Percentiles rank a stretch among this genome's conserved stretches.
Evolutionary conservation across 805 yeast genomes (phyloP).

Genomic region (Yamadazyma endophytica): DNA sequence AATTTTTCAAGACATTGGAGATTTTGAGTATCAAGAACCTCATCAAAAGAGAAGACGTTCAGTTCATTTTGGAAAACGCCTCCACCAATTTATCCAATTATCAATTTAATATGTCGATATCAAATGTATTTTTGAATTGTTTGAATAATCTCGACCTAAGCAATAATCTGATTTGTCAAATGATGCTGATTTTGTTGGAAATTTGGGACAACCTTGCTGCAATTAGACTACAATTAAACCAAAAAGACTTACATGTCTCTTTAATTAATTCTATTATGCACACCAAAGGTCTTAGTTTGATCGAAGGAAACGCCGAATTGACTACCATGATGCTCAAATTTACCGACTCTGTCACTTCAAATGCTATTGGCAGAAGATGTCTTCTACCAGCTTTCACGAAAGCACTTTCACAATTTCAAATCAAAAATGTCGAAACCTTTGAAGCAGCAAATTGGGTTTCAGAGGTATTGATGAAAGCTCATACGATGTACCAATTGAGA

Average conservation of each 20-base stretch:
- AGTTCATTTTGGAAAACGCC: conserved; percentile 3
- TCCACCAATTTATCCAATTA: conserved; percentile 14
- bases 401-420: conserved; percentile 43
- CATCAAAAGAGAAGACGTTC: conserved; percentile 3
- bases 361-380: conserved; percentile 61
- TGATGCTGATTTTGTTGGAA: conserved; percentile 31
- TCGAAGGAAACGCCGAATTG: conserved; percentile 25
- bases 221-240: conserved; percentile 61
- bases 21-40: background rate
- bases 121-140: conserved; percentile 13
- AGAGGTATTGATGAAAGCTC: conserved; percentile 41
- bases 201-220: conserved; percentile 59
- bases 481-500: conserved; percentile 49
- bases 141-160: conserved; percentile 9
- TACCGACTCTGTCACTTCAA: conserved; percentile 41
- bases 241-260: conserved; percentile 55
- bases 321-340: conserved; percentile 26
- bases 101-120: conserved; percentile 21
- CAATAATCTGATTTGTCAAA: conserved; percentile 3
- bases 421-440: conserved; percentile 24
- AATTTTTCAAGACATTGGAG: conserved; percentile 8
- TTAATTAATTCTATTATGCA: conserved; percentile 52
- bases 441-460: conserved; percentile 49
- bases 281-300: conserved; percentile 32
- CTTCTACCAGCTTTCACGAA: conserved; percentile 58